Percentiles rank a stretch among this genome's conserved stretches.
phyloP scores from a whole-genome alignment of 2,329 filamentous ascomycete species.

The Diplodia seriata region DNA sequence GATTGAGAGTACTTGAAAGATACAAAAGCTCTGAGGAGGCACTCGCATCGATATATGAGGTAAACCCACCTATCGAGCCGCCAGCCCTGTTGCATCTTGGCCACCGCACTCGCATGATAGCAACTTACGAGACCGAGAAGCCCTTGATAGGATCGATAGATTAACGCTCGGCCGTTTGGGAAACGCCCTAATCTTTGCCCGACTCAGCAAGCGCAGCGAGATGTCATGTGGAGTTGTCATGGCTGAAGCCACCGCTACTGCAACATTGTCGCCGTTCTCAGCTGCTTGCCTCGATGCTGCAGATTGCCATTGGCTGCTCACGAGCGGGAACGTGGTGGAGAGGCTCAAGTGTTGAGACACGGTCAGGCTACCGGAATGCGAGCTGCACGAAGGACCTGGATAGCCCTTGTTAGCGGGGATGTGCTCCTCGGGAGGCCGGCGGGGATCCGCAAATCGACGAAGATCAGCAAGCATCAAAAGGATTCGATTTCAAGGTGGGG shows the following conservation, averaged over 20 bases:
- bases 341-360: conserved; percentile 28
- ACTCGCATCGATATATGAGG: conserved; percentile 16
- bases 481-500: neutral
- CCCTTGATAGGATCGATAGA: conserved; percentile 25
- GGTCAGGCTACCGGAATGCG: conserved; percentile 4
- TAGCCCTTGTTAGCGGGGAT: conserved; percentile 11
- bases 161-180: conserved; percentile 12
- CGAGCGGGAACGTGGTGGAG: conserved; percentile 11
- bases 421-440: conserved; percentile 11
- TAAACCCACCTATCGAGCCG: conserved; percentile 6
- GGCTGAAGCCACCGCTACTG: conserved; percentile 16
- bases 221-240: conserved; percentile 22
- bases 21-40: neutral
- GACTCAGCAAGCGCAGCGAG: conserved; percentile 25
- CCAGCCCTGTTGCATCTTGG: conserved; percentile 19
- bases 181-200: conserved; percentile 20
- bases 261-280: conserved; percentile 8
- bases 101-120: conserved; percentile 10
- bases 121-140: conserved; percentile 1
- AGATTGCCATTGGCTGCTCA: neutral
- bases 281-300: neutral
- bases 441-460: conserved; percentile 20
- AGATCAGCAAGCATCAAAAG: conserved; percentile 4
- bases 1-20: conserved; percentile 3
- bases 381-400: conserved; percentile 6